These are phyloP conservation scores for Aegilops bicornis DNA, from an alignment of 176 grass and related monocot genomes.

Conservation along the genomic window DNA sequence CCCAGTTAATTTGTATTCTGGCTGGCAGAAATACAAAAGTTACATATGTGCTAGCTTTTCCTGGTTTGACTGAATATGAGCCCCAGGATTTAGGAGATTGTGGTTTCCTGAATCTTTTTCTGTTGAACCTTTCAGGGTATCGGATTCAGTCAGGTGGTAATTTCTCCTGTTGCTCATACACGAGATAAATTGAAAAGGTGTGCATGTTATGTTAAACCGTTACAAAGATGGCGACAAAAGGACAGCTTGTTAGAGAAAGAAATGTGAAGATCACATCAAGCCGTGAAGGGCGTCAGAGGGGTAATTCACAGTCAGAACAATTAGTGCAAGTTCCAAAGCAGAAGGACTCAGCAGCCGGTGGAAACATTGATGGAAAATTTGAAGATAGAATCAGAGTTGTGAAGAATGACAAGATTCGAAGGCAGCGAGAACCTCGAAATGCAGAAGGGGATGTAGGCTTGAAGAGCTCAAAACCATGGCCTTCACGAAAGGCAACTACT, in stretches of 20 bases:
- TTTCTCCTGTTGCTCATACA: conserved; percentile 11
- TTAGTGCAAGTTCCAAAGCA: conserved; percentile 42
- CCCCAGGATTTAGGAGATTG: background rate
- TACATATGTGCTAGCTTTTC: conserved; percentile 14
- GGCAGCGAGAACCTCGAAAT: conserved; percentile 27
- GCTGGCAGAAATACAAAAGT: background rate
- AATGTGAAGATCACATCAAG: conserved; percentile 32
- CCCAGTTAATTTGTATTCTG: background rate
- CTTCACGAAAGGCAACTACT: conserved; percentile 48
- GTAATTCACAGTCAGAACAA: conserved; percentile 33
- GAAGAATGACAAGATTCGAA: conserved; percentile 47
- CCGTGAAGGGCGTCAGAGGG: conserved; percentile 35
- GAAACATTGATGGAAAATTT: conserved; percentile 47
- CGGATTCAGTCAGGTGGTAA: conserved; percentile 12
- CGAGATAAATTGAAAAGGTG: background rate
- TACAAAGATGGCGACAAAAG: conserved; percentile 50
- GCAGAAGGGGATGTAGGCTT: conserved; percentile 36
- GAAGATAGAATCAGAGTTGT: conserved; percentile 58
- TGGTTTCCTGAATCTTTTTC: background rate
- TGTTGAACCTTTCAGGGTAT: conserved; percentile 7
- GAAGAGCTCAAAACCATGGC: conserved; percentile 87
- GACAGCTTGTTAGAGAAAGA: conserved; percentile 35
- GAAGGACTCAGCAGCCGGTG: conserved; percentile 26
- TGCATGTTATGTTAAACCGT: conserved; percentile 43
- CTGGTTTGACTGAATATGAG: background rate